These are phyloP conservation scores for Mariannaea sp. DNA, from an alignment of 2,329 filamentous ascomycete species.

Conservation along the genomic window DNA sequence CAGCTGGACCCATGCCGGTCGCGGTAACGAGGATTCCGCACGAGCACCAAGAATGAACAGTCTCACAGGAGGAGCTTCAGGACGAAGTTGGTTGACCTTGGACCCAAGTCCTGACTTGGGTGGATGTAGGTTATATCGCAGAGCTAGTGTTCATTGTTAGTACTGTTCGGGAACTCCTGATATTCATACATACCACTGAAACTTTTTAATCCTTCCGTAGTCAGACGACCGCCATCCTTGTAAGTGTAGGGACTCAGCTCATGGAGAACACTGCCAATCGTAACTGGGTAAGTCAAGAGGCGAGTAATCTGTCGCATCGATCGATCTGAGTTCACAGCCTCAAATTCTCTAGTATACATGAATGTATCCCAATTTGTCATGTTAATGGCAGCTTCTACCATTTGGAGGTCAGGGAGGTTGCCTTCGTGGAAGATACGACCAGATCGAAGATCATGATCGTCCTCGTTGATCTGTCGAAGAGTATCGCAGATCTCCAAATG, in stretches of 20 bases:
- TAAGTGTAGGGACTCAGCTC: slow-evolving; percentile 93
- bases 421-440: slow-evolving; percentile 94
- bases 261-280: slow-evolving; percentile 88
- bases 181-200: slow-evolving; percentile 72
- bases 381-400: slow-evolving; percentile 92
- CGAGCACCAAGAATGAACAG: slow-evolving; percentile 93
- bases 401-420: slow-evolving; percentile 83
- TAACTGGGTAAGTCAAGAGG: slow-evolving; percentile 90
- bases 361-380: slow-evolving; percentile 99
- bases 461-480: slow-evolving; percentile 91
- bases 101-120: slow-evolving; percentile 76
- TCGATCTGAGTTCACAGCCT: slow-evolving; percentile 87
- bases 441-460: slow-evolving; percentile 92
- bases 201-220: slow-evolving; percentile 88
- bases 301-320: slow-evolving; percentile 92
- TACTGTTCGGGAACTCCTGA: background rate
- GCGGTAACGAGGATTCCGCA: slow-evolving; percentile 94
- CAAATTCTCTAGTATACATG: slow-evolving; percentile 88
- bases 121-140: slow-evolving; percentile 93
- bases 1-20: slow-evolving; percentile 92
- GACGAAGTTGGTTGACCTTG: slow-evolving; percentile 77
- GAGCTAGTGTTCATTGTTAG: slow-evolving; percentile 56
- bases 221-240: slow-evolving; percentile 74
- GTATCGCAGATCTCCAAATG: slow-evolving; percentile 93
- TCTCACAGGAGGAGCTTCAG: slow-evolving; percentile 85